These are phyloP conservation scores for Nicotiana noctiflora DNA, from an alignment of 257 asterid genomes.

Conservation along the genomic window DNA sequence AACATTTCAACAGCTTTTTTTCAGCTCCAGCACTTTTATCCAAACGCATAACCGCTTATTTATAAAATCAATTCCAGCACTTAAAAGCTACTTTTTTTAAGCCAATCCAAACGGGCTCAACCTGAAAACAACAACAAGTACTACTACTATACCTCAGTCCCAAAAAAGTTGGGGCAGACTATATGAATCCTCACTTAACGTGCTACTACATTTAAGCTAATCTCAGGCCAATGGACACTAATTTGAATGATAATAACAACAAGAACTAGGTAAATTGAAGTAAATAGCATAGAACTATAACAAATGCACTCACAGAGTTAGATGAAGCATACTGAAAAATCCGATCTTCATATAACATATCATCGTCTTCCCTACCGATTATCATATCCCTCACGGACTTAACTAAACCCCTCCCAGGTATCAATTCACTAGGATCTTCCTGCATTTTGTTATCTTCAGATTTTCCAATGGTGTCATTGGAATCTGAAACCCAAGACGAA, in stretches of 20 bases:
- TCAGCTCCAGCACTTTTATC: too few species aligned
- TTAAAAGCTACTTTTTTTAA: too few species aligned
- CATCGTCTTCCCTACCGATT: constrained; percentile 79
- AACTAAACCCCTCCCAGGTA: constrained; percentile 71
- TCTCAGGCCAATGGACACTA: too few species aligned
- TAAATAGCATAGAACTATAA: neutral
- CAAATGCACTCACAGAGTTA: constrained; percentile 61
- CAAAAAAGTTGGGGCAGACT: too few species aligned
- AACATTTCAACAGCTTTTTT: too few species aligned
- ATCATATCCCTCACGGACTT: constrained; percentile 67
- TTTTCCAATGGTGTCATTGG: constrained; percentile 37
- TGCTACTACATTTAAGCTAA: too few species aligned
- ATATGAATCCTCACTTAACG: too few species aligned
- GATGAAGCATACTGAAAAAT: constrained; percentile 81
- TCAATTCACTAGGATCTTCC: constrained; percentile 40
- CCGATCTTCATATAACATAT: constrained; percentile 84
- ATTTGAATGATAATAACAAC: neutral
- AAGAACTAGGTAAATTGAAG: neutral
- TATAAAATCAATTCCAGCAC: too few species aligned
- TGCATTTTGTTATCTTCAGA: constrained; percentile 24
- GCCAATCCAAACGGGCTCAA: too few species aligned
- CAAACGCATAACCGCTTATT: too few species aligned
- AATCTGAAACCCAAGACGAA: constrained; percentile 48
- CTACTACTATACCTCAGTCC: too few species aligned
- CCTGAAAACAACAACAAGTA: neutral